Evolutionary conservation across 2,329 filamentous ascomycete genomes (phyloP).

Genomic region (Cladosporium sp.): DNA sequence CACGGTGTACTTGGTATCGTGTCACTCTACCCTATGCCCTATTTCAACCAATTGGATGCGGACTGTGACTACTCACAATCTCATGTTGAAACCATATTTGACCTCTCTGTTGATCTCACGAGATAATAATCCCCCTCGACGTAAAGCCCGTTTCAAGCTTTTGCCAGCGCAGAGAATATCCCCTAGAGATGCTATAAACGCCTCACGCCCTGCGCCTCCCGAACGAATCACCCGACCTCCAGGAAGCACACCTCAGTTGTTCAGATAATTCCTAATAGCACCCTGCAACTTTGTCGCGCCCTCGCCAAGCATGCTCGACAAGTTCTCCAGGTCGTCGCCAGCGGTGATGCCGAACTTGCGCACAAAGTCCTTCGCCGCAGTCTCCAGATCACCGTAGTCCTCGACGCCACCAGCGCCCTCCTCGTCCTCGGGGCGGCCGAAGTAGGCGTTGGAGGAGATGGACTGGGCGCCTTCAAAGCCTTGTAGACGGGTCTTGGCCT

Average conservation of each 20-base stretch:
- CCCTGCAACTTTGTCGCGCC: slow-evolving; percentile 83
- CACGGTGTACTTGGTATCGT: not conserved
- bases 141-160: not conserved
- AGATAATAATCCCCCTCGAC: not conserved
- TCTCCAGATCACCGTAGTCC: slow-evolving; percentile 84
- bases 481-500: slow-evolving; percentile 83
- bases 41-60: not conserved
- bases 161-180: not conserved
- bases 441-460: slow-evolving; percentile 97
- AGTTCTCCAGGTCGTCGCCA: slow-evolving; percentile 90
- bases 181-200: not conserved
- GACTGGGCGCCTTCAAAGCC: slow-evolving; percentile 89
- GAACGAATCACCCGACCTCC: not conserved
- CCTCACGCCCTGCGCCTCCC: not conserved
- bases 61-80: not conserved
- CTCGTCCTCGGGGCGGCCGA: slow-evolving; percentile 79
- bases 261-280: slow-evolving; percentile 41
- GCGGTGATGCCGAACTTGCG: slow-evolving; percentile 94
- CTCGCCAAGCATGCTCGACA: slow-evolving; percentile 79
- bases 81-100: not conserved
- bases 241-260: slow-evolving; percentile 16
- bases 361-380: slow-evolving; percentile 93
- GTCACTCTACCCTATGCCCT: not conserved
- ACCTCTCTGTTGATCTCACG: not conserved
- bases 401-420: slow-evolving; percentile 61